Conservation (phyloP, 305 asterid genomes). For the Fraxinus paxiana region DNA sequence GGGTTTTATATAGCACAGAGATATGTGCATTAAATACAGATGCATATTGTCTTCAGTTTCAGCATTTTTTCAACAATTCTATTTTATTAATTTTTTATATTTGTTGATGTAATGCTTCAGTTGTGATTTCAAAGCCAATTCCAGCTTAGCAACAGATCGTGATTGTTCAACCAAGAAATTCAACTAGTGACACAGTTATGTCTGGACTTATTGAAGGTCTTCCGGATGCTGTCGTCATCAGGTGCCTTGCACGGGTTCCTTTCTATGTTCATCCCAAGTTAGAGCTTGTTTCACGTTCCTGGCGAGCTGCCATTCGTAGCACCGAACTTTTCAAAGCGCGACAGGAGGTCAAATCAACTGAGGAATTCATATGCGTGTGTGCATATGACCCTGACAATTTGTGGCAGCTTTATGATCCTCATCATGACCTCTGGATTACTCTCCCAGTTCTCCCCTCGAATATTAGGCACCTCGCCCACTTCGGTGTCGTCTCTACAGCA, state of each 20-base stretch:
- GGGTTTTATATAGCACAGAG: not conserved
- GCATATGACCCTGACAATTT: constrained; percentile 91
- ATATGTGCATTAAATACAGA: not conserved
- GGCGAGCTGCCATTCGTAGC: constrained; percentile 73
- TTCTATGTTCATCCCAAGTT: constrained; percentile 68
- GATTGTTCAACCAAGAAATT: not conserved
- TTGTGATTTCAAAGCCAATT: not conserved
- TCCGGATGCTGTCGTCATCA: constrained; percentile 82
- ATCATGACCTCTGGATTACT: constrained; percentile 76
- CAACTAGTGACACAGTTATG: constrained; percentile 43
- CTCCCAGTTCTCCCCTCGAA: constrained; percentile 83
- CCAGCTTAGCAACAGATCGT: constrained; percentile 22
- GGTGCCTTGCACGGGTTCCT: constrained; percentile 94
- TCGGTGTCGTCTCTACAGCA: constrained; percentile 75
- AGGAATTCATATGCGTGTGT: constrained; percentile 76
- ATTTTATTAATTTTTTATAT: not conserved
- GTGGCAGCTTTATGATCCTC: constrained; percentile 90
- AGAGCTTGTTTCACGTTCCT: constrained; percentile 78
- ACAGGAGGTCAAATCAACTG: constrained; percentile 62
- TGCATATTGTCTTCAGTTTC: not conserved
- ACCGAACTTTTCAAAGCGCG: constrained; percentile 83
- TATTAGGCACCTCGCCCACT: constrained; percentile 82
- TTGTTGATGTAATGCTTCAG: not conserved
- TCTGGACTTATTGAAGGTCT: constrained; percentile 96
- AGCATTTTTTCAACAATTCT: not conserved